Evolutionary conservation across 164 flowering plant genomes (phyloP).

Genomic region (Protea cynaroides): DNA sequence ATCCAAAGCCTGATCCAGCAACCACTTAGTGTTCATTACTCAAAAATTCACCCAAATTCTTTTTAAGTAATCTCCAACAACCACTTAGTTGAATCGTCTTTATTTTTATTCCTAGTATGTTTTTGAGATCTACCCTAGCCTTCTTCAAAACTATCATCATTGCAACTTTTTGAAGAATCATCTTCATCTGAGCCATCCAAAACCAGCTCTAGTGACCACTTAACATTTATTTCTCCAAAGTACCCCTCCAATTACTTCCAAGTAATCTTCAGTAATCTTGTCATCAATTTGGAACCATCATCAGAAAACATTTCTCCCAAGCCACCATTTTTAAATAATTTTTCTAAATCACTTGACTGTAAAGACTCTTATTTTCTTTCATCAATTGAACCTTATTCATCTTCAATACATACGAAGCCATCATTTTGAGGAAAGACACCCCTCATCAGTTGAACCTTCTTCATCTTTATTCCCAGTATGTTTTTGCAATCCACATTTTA

Average conservation of each 20-base stretch:
- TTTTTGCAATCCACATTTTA: slow-evolving; percentile 14
- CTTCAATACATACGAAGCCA: too few relatives aligned
- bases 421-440: too few relatives aligned
- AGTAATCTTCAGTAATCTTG: too few relatives aligned
- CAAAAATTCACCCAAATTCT: slow-evolving; percentile 71
- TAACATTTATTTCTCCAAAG: too few relatives aligned
- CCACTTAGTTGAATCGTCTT: too few relatives aligned
- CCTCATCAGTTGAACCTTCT: slow-evolving; percentile 23
- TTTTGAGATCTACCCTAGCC: too few relatives aligned
- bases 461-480: slow-evolving; percentile 19
- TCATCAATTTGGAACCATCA: slow-evolving; percentile 70
- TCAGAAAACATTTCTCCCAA: slow-evolving; percentile 24
- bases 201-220: slow-evolving; percentile 36
- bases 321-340: slow-evolving; percentile 30
- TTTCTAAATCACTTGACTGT: slow-evolving; percentile 20
- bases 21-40: slow-evolving; percentile 43
- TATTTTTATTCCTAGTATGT: too few relatives aligned
- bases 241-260: too few relatives aligned
- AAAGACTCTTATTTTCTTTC: slow-evolving; percentile 33
- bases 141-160: slow-evolving; percentile 36
- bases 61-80: slow-evolving; percentile 73
- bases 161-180: slow-evolving; percentile 31
- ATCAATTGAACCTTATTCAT: slow-evolving; percentile 18
- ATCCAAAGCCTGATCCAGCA: slow-evolving; percentile 28
- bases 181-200: slow-evolving; percentile 40